A percentile compares a stretch with the other conserved stretches of the same genome.
phyloP scores from a whole-genome alignment of 208 protist genomes.

The Leishmania aethiopica region DNA sequence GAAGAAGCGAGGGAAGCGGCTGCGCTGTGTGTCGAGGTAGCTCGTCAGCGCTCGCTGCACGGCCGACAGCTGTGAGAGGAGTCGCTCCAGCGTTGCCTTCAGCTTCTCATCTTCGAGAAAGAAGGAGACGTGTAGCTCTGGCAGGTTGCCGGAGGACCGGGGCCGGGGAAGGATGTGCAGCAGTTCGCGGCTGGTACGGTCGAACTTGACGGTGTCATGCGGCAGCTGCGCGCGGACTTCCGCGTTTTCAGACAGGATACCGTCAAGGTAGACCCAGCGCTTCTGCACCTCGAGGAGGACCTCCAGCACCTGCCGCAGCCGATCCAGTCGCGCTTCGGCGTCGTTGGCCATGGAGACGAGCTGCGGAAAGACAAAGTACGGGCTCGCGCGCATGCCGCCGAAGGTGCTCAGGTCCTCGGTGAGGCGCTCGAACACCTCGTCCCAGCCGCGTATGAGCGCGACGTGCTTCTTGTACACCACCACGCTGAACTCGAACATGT shows the following conservation, averaged over 20 bases:
- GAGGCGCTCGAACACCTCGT: conserved; percentile 95
- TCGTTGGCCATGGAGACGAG: conserved; percentile 67
- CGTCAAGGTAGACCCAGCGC: conserved; percentile 98
- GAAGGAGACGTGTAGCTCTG: conserved; percentile 71
- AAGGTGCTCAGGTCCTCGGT: conserved; percentile 95
- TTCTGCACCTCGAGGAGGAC: conserved; percentile 96
- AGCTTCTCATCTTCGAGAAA: conserved; percentile 95
- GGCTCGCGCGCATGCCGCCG: conserved; percentile 95
- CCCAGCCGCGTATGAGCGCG: conserved; percentile 96
- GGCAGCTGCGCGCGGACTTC: conserved; percentile 97
- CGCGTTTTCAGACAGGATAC: conserved; percentile 94
- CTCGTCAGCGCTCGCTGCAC: conserved; percentile 97
- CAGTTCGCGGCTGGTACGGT: conserved; percentile 94
- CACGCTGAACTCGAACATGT: conserved; percentile 91
- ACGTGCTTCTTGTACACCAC: conserved; percentile 96
- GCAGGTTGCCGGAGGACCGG: conserved; percentile 38
- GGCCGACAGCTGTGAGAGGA: conserved; percentile 90
- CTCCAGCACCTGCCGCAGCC: conserved; percentile 92
- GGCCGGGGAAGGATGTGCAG: conserved; percentile 93
- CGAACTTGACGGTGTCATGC: conserved; percentile 94
- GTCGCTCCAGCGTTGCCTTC: conserved; percentile 88
- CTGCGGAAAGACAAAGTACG: conserved; percentile 92
- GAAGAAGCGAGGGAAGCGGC: conserved; percentile 99
- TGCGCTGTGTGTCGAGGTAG: conserved; percentile 98
- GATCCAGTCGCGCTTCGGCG: conserved; percentile 95